Conservation (phyloP, 371 early-diverging fungal species). For the Mortierella sp. region DNA sequence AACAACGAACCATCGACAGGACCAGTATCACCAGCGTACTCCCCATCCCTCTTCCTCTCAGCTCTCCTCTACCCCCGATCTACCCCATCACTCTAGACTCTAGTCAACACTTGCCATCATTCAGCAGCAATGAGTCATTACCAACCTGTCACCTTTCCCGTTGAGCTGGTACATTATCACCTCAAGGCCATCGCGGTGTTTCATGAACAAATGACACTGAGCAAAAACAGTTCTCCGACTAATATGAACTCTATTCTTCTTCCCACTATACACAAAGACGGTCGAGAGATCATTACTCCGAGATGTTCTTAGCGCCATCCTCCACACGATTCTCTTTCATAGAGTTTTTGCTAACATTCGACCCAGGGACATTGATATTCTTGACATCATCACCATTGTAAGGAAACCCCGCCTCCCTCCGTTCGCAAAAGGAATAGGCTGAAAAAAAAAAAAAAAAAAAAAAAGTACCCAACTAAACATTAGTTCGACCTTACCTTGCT, state of each 20-base stretch:
- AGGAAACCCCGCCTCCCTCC: conserved; percentile 11
- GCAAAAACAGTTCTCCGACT: not conserved
- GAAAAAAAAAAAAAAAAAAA: no score
- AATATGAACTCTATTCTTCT: not conserved
- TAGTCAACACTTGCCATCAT: not conserved
- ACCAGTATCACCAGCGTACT: no score
- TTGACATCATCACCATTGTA: conserved; percentile 79
- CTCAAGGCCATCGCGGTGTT: not conserved
- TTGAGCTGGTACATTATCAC: conserved; percentile 55
- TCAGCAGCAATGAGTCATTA: conserved; percentile 47
- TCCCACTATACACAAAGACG: conserved; percentile 31
- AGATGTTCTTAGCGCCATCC: conserved; percentile 73
- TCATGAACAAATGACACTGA: not conserved
- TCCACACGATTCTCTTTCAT: conserved; percentile 90
- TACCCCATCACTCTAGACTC: not conserved
- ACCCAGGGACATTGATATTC: conserved; percentile 77
- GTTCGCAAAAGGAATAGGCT: conserved; percentile 48
- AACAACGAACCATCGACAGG: no score
- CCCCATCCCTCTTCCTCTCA: not conserved
- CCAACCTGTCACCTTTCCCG: conserved; percentile 55
- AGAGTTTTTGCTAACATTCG: conserved; percentile 78
- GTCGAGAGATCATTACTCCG: conserved; percentile 70
- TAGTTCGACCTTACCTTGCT: no score
- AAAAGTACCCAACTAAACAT: conserved; percentile 54
- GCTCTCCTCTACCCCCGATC: conserved; percentile 1